These are phyloP conservation scores for Phytopythium sindhum DNA, from an alignment of 352 stramenopile species.

Conservation along the genomic window DNA sequence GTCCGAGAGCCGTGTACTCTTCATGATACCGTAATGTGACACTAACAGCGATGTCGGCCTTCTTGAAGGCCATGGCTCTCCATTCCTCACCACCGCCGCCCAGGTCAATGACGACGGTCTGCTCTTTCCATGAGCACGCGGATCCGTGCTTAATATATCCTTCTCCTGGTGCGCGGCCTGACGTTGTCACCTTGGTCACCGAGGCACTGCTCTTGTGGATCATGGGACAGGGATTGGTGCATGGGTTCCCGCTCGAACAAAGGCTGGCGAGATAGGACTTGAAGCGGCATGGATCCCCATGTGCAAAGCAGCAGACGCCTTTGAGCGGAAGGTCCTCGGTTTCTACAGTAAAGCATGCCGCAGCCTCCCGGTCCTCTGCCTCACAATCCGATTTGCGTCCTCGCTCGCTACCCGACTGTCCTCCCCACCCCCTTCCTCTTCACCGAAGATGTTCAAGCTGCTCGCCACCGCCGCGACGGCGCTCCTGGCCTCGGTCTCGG, in stretches of 20 bases:
- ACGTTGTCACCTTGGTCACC: neutral
- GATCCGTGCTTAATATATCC: neutral
- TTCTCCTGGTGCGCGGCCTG: neutral
- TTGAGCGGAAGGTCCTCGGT: neutral
- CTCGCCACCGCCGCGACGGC: slow-evolving; percentile 1
- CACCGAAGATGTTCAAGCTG: neutral
- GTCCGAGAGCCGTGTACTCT: neutral
- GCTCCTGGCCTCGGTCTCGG: slow-evolving; percentile 4
- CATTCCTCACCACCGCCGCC: neutral
- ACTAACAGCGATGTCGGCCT: neutral
- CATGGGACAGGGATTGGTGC: neutral
- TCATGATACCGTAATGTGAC: neutral
- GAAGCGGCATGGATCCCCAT: neutral
- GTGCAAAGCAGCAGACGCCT: slow-evolving; percentile 2
- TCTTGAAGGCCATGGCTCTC: neutral
- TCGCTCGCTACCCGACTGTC: neutral
- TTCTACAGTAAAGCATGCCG: neutral
- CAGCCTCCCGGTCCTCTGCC: neutral
- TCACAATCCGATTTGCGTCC: slow-evolving; percentile 4
- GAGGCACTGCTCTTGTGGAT: neutral
- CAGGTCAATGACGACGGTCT: neutral
- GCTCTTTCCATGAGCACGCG: neutral
- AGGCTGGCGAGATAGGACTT: neutral
- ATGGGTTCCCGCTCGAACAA: neutral
- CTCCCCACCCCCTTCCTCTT: neutral